Evolutionary conservation across 192 early-diverging fungal species (phyloP), one percentile per base, ranked within the genome.

Genomic region (Rhizoclosmatium sp.): DNA sequence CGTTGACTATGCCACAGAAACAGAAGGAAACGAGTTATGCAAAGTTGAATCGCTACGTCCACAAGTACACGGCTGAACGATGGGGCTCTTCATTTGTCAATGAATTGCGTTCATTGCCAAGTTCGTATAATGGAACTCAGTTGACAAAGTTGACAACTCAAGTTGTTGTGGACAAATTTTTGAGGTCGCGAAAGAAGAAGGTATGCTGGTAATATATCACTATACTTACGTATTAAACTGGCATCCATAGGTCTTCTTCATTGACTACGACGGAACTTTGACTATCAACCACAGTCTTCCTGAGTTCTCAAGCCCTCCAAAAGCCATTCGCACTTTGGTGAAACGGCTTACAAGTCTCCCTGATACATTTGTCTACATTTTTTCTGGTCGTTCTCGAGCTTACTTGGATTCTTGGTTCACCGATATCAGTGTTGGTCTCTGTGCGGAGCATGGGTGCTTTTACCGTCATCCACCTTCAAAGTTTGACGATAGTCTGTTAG

Each of bases 221-320:
- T 56, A 42, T 21, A 48, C 58, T 65, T 74, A 47, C 65, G 68
- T 1, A 65, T 71, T 42, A 40, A 45, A 40, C 31, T 47, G 31
- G 7, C 41, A 80, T 3, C 59, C 40, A 3, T 58, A 86, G 85
- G 65, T 99, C 39, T 82, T 99, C 46, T 82, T 99, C 69, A 87
- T 99, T 47, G 97, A 99, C 79, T 98, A 99, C 84, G 98, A 99
- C 78, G 97, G 97, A 62, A 99, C 97, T 23, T 83, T 99, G 67
- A 80, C 31, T 16, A 95, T 94, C 19, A 91, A 89, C 31, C 93
- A 94, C 75, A 93, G 92, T 56, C 86, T 97, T 19, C 96, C 98
- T 3, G 97, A 97, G 86, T 98, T 96, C 88, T 93, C 96, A 41
- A 92, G 93, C 40, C 98, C 98, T 48, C 92, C 94, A 4, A 87